Evolutionary conservation across 805 yeast species (phyloP).

Genomic region (Brettanomyces anomalus): DNA sequence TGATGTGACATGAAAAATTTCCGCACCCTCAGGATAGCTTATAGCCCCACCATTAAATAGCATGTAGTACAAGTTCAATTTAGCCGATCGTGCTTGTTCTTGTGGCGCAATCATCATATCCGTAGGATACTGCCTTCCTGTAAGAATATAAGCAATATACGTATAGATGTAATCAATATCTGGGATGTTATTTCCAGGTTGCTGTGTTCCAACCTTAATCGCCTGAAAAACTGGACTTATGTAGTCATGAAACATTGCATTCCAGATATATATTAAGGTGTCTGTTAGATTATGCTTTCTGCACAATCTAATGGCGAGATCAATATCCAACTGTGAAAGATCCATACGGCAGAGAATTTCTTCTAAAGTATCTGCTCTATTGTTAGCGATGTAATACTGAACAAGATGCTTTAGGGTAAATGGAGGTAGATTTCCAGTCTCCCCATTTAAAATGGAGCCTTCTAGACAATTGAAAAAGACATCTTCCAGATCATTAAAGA

Average conservation of each 20-base stretch:
- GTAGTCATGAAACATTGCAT: constrained; percentile 58
- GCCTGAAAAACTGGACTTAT: constrained; percentile 62
- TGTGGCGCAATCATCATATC: constrained; percentile 36
- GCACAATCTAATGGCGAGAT: constrained; percentile 61
- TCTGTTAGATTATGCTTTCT: constrained; percentile 47
- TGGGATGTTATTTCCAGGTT: constrained; percentile 6
- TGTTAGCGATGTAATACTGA: constrained; percentile 31
- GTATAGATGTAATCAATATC: constrained; percentile 34
- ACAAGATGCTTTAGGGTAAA: constrained; percentile 54
- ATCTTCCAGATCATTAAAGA: constrained; percentile 22
- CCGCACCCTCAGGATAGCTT: constrained; percentile 34
- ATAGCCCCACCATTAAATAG: constrained; percentile 51
- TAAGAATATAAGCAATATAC: constrained; percentile 59
- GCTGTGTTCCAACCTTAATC: constrained; percentile 23
- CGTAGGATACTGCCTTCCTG: constrained; percentile 78
- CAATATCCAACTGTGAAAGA: constrained; percentile 63
- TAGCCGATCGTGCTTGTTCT: constrained; percentile 30
- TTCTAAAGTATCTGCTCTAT: constrained; percentile 45
- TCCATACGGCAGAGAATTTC: constrained; percentile 65
- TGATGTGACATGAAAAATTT: constrained; percentile 26
- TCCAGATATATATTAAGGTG: constrained; percentile 65
- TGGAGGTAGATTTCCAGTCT: constrained; percentile 50
- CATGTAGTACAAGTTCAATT: constrained; percentile 42
- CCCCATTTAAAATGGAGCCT: constrained; percentile 37
- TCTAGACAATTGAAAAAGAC: constrained; percentile 47